Percentiles rank a stretch among this genome's conserved stretches.
Evolutionary conservation across 2,329 filamentous ascomycete genomes (phyloP).

Genomic region (Emmonsia crescens): DNA sequence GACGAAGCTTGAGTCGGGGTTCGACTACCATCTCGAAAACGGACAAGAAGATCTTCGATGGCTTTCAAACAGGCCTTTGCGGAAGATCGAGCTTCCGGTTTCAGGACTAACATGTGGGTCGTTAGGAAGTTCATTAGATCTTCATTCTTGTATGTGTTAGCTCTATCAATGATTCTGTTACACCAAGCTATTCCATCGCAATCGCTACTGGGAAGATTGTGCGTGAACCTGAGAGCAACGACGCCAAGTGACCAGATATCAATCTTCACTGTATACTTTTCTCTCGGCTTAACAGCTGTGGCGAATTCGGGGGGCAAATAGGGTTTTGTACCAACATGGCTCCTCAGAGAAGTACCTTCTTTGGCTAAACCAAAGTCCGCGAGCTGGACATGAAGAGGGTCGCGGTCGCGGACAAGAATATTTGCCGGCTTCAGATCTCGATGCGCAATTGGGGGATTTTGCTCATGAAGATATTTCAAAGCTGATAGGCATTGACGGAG

Average conservation of each 20-base stretch:
- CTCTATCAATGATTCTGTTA: not conserved
- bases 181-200: not conserved
- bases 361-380: conserved; percentile 13
- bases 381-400: conserved; percentile 7
- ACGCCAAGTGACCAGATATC: conserved; percentile 87
- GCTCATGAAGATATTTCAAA: conserved; percentile 11
- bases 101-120: not conserved
- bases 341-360: not conserved
- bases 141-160: not conserved
- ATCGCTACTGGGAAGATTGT: not conserved
- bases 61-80: not conserved
- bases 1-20: not conserved
- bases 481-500: conserved; percentile 5
- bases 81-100: not conserved
- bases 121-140: not conserved
- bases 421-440: conserved; percentile 15
- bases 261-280: conserved; percentile 66
- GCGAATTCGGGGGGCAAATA: not conserved
- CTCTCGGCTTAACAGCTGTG: too few relatives aligned
- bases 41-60: not conserved
- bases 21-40: not conserved
- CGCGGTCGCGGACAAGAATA: conserved; percentile 9
- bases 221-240: conserved; percentile 34
- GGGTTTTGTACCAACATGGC: not conserved
- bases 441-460: conserved; percentile 8